Conservation (phyloP, 768 basidiomycete species). For the Tephrocybe sp. region DNA sequence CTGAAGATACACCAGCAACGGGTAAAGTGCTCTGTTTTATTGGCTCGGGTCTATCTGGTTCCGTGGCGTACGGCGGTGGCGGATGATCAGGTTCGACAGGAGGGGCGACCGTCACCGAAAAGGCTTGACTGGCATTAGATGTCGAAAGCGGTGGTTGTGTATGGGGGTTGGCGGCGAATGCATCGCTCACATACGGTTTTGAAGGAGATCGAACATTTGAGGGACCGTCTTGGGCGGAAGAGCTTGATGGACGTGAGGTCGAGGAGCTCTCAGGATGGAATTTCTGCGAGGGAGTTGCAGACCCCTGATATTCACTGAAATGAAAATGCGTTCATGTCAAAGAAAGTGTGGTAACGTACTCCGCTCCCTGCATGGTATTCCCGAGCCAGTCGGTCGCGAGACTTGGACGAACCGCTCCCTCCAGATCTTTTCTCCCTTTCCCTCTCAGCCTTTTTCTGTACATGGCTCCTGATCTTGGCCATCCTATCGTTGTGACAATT, state of each 20-base stretch:
- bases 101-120: slow-evolving; percentile 43
- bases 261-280: slow-evolving; percentile 2
- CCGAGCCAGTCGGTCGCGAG: slow-evolving; percentile 38
- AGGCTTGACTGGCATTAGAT: slow-evolving; percentile 28
- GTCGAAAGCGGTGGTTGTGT: slow-evolving; percentile 11
- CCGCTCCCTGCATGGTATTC: slow-evolving; percentile 36
- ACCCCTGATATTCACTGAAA: slow-evolving; percentile 10
- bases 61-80: slow-evolving; percentile 15
- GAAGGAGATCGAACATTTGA: slow-evolving; percentile 23
- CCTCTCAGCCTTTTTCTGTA: slow-evolving; percentile 80
- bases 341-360: slow-evolving; percentile 32
- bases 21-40: slow-evolving; percentile 42
- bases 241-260: slow-evolving; percentile 19
- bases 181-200: slow-evolving; percentile 36
- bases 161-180: slow-evolving; percentile 30
- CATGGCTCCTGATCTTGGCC: slow-evolving; percentile 86
- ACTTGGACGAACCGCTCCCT: slow-evolving; percentile 39
- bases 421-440: slow-evolving; percentile 45
- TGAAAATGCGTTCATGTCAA: slow-evolving; percentile 1
- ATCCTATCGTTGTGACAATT: slow-evolving; percentile 97
- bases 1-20: slow-evolving; percentile 24
- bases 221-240: slow-evolving; percentile 15
- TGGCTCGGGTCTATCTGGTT: slow-evolving; percentile 18
- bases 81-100: slow-evolving; percentile 25
- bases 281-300: slow-evolving; percentile 6